These are phyloP conservation scores for Candolleomyces eurysporus DNA, from an alignment of 768 basidiomycete species.

Conservation along the genomic window DNA sequence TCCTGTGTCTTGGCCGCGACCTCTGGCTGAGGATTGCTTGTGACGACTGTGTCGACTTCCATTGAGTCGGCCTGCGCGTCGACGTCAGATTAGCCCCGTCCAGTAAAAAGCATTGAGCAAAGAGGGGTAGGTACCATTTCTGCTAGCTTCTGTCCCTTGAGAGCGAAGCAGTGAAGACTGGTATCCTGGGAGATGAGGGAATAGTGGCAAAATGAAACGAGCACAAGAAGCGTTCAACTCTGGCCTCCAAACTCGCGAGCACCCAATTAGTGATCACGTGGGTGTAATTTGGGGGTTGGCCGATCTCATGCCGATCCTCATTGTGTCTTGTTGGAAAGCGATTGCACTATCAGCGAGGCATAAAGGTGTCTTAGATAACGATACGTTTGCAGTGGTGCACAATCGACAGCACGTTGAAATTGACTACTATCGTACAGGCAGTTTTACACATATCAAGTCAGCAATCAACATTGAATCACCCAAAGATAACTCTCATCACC, in stretches of 20 bases:
- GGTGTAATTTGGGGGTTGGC: background rate
- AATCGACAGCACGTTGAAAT: too few relatives aligned
- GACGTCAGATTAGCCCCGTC: background rate
- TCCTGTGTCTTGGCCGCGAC: background rate
- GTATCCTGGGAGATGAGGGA: too few relatives aligned
- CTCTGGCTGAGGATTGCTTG: background rate
- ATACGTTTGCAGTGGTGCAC: too few relatives aligned
- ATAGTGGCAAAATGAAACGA: background rate
- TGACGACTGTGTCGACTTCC: constrained; percentile 9
- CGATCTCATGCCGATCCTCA: background rate
- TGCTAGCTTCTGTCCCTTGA: too few relatives aligned
- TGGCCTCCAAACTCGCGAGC: constrained; percentile 17
- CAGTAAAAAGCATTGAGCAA: too few relatives aligned
- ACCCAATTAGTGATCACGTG: constrained; percentile 31
- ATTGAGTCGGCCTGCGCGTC: constrained; percentile 10
- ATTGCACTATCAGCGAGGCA: too few relatives aligned
- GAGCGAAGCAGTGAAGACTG: too few relatives aligned
- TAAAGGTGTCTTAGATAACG: too few relatives aligned
- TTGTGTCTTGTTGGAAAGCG: background rate
- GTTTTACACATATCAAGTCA: too few relatives aligned
- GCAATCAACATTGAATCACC: too few relatives aligned
- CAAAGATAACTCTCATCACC: constrained; percentile 15
- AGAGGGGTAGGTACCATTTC: too few relatives aligned
- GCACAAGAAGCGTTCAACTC: background rate
- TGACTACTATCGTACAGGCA: too few relatives aligned